Conservation (phyloP, 345 rosid genomes). For the Eucalyptus marginata region DNA sequence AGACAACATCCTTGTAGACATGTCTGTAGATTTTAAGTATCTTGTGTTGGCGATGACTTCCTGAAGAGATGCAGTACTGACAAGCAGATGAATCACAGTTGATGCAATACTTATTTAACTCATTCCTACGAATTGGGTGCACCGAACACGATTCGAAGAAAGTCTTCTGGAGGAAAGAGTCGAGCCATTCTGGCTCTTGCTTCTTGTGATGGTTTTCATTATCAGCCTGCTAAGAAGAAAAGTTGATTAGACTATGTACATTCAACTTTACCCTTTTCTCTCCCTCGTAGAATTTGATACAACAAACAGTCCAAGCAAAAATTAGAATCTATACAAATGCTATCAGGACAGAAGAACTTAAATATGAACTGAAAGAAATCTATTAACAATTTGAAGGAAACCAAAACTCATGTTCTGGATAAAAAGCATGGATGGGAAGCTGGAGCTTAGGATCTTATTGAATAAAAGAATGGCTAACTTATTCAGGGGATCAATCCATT, state of each 20-base stretch:
- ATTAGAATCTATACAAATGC: background rate
- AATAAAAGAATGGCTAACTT: background rate
- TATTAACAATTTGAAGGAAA: background rate
- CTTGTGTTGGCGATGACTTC: constrained; percentile 19
- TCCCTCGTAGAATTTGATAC: background rate
- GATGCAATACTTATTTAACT: constrained; percentile 27
- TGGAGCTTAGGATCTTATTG: background rate
- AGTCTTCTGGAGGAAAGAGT: constrained; percentile 5
- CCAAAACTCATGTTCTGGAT: background rate
- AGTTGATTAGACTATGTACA: background rate
- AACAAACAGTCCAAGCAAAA: background rate
- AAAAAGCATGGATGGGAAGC: background rate
- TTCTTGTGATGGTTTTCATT: background rate
- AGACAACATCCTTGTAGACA: constrained; percentile 31
- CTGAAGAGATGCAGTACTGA: constrained; percentile 24
- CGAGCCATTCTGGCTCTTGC: constrained; percentile 18
- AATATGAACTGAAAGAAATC: background rate
- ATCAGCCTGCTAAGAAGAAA: background rate
- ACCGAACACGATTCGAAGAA: constrained; percentile 16
- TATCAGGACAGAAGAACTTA: background rate
- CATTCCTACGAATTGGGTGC: constrained; percentile 25
- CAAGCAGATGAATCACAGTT: constrained; percentile 19
- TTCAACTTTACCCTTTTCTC: background rate
- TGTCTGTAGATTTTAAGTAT: constrained; percentile 33
- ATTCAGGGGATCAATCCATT: background rate